Evolutionary conservation across 345 rosid genomes (phyloP).

Genomic region (Gossypium longicalyx): DNA sequence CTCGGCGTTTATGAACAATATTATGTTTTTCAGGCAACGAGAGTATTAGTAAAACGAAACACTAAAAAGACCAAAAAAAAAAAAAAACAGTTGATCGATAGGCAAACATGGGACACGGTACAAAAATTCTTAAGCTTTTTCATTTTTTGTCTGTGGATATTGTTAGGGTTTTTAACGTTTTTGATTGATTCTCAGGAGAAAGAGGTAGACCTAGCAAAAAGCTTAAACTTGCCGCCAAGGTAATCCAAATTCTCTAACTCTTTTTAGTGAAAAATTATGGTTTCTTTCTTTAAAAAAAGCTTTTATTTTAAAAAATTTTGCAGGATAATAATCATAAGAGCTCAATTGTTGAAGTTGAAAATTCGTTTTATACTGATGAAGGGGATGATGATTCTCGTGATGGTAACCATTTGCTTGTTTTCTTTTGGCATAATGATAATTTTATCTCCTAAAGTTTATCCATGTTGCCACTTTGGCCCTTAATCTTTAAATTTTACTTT

Average conservation of each 20-base stretch:
- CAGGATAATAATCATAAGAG: constrained; percentile 59
- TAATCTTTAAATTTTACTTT: too few species aligned
- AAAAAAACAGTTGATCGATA: too few species aligned
- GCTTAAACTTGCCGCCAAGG: constrained; percentile 50
- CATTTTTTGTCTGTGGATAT: not conserved
- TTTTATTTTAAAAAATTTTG: not conserved
- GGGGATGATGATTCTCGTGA: constrained; percentile 62
- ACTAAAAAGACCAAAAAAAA: too few species aligned
- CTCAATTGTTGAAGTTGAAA: constrained; percentile 42
- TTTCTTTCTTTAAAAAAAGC: not conserved
- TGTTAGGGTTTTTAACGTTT: not conserved
- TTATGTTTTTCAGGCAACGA: too few species aligned
- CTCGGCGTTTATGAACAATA: too few species aligned
- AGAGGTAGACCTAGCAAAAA: constrained; percentile 66
- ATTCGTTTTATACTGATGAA: constrained; percentile 45
- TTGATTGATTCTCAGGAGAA: constrained; percentile 45
- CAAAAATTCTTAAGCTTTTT: not conserved
- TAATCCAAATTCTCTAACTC: constrained; percentile 7
- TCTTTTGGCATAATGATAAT: too few species aligned
- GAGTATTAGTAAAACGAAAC: too few species aligned
- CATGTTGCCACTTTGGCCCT: too few species aligned
- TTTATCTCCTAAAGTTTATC: too few species aligned
- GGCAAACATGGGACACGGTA: not conserved
- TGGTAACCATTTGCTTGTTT: constrained; percentile 35
- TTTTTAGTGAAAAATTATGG: not conserved